Evolutionary conservation across 2,329 filamentous ascomycete genomes (phyloP).

Genomic region (Aphanoascus verrucosus): DNA sequence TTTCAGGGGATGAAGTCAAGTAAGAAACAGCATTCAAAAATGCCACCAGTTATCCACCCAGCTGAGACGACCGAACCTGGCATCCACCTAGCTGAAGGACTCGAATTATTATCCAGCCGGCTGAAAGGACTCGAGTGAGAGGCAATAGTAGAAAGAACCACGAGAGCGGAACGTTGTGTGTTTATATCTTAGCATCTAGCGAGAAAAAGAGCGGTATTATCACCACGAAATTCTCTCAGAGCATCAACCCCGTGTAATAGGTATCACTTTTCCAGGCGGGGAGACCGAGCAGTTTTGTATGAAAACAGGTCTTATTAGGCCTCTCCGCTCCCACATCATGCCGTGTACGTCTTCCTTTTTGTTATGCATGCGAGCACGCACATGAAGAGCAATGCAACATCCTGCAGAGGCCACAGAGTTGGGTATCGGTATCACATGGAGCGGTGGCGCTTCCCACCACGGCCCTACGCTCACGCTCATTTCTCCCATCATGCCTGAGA

Average conservation of each 20-base stretch:
- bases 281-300: too few species aligned
- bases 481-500: too few species aligned
- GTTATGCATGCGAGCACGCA: background rate
- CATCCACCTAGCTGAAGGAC: too few species aligned
- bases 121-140: background rate
- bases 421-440: background rate
- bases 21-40: background rate
- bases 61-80: too few species aligned
- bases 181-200: background rate
- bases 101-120: too few species aligned
- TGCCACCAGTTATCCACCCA: too few species aligned
- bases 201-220: background rate
- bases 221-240: background rate
- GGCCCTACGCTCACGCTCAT: background rate
- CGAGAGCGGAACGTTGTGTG: background rate
- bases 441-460: background rate
- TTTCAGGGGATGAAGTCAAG: background rate
- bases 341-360: background rate
- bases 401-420: background rate
- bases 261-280: too few species aligned
- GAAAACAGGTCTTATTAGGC: background rate
- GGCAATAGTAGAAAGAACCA: background rate
- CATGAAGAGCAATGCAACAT: background rate
- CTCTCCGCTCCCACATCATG: background rate
- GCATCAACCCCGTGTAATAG: background rate